Evolutionary conservation across 345 rosid species (phyloP), one percentile per base, ranked within the genome.

Genomic region (Anacardium occidentale): DNA sequence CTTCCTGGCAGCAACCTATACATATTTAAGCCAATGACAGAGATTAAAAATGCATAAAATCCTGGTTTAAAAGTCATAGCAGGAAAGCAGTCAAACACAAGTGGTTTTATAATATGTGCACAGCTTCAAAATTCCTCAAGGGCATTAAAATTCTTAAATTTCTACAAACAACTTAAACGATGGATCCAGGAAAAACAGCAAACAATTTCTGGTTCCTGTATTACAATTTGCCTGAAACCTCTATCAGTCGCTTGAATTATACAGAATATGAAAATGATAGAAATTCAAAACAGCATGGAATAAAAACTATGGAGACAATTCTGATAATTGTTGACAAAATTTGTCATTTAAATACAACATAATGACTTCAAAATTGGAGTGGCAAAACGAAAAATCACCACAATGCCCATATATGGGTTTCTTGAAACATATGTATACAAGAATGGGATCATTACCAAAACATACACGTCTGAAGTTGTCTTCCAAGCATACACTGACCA

Each of bases 401-500:
- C 48, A 47, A 70, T 61, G 48, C 44, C 64, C 55, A 37, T 51
- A 13, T 29, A 34, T 51, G 17, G 45, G 67, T 62, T 59, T 24
- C 15, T 13, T 22, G 21, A 61, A 51, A 50, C 61, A 20, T 22
- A 22, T 3, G 29, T 5, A 47, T 62, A 50, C n/a, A 18, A 22
- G 24, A 62, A 47, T 21, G 24, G 10, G 5, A 20, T 20, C 61
- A 12, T 58, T 59, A 37, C 66, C 57, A 68, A 63, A 34, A 55
- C 63, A 44, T 29, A 11, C 34, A 37, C 7, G 42, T 37, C 42
- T 37, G 42, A 37, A 21, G 11, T 56, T n/a, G 17, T 55, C 74
- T 50, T 57, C 32, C 77, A 56, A 9, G 14, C 66, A 18, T 66
- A 52, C 61, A 56, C 77, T 69, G 77, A 18, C 25, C 20, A 22